Evolutionary conservation across 78 protist genomes (phyloP), one percentile per base, ranked within the genome.

Genomic region (Dictyostelium capitatum): DNA sequence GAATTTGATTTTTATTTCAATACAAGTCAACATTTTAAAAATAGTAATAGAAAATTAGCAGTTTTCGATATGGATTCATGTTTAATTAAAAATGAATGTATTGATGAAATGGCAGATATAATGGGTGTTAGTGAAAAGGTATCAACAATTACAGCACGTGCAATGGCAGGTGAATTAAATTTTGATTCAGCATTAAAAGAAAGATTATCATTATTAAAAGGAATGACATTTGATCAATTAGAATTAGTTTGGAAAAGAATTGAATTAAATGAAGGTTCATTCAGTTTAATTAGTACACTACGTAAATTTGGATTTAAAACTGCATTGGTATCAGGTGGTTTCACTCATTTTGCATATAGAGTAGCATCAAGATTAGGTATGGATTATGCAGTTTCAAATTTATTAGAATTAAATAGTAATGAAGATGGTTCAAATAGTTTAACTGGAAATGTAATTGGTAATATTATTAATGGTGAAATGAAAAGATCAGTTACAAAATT

Each of bases 251-350:
- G 89, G 89, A 19, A 43, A 65, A 62, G 28, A 17, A 82, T 77
- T 11, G 62, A 82, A 80, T 65, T 90, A 30, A 90, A 80, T 59
- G 28, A 69, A 15, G 95, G 95, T 53, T 53, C 89, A 7, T 73
- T 23, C 28, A 62, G 70, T 37, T 32, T 90, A 30, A 57, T 90
- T 25, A 23, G 53, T 47, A 79, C 89, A 20, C 12, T 90, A 25
- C 80, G 80, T n/a, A 25, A 17, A 20, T 47, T 72, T 0, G 95
- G 95, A 48, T 90, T 59, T 15, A 73, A 79, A 30, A 79, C 82
- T 28, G 95, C 95, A 10, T 47, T 90, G 80, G 84, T 90, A 50
- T 80, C 89, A 1, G 95, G 95, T 54, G 95, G 95, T 20, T 90
- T 90, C 32, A 90, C 74, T 51, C 80, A 37, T n/a, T 90, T 80